Evolutionary conservation across 306 rosid species (phyloP).

Genomic region (Malus asiatica): DNA sequence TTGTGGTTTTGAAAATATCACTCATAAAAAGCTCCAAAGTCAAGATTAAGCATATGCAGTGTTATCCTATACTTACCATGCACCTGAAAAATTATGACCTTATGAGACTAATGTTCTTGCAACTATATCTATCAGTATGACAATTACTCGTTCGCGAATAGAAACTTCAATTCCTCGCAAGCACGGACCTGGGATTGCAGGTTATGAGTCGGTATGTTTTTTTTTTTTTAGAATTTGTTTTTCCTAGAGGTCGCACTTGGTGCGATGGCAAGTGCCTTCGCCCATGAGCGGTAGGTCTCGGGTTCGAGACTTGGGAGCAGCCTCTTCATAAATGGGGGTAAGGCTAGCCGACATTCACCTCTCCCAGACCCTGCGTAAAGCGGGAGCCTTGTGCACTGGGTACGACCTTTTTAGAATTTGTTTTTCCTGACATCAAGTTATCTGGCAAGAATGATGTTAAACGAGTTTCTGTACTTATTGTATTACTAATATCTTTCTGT

Average conservation of each 20-base stretch:
- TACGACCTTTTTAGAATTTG: not conserved
- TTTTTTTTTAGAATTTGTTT: not conserved
- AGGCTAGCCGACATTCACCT: no score
- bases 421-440: not conserved
- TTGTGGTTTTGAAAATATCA: not conserved
- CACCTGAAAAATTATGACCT: not conserved
- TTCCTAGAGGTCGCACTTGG: no score
- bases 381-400: no score
- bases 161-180: constrained; percentile 97
- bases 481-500: constrained; percentile 21
- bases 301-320: no score
- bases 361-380: no score
- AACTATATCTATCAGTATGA: constrained; percentile 52
- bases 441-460: constrained; percentile 2
- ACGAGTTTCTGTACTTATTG: constrained; percentile 1
- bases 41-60: not conserved
- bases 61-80: not conserved
- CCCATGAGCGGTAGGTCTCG: no score
- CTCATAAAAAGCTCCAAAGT: not conserved
- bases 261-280: no score
- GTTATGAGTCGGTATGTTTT: constrained; percentile 72
- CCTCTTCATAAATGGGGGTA: no score
- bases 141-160: constrained; percentile 75
- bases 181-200: constrained; percentile 93
- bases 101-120: constrained; percentile 2